Base-by-base conservation (phyloP, 2,329 filamentous ascomycete genomes). In the Fusarium napiforme region DNA sequence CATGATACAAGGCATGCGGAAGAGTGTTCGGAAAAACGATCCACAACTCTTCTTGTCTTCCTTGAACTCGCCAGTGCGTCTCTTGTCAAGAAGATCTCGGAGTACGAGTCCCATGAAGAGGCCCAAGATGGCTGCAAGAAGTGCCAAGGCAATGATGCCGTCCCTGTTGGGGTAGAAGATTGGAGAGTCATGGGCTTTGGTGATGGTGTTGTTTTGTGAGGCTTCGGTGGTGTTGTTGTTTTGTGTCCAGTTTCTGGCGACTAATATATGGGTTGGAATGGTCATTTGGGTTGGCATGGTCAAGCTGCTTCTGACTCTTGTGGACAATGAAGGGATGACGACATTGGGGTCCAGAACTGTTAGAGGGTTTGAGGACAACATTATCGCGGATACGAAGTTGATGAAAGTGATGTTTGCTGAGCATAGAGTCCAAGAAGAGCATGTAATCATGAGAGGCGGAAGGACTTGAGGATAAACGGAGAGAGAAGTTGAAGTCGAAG, bases 61-160 rank as follows among this genome's bases (percentile, higher is more conserved):
- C 23, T 52, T 34, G 11, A 76, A 68, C 10, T 77, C 70, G 15
- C 74, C 63, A 4, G 67, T 60, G 11, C 37, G 63, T 32, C 43
- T 30, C 50, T 73, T 77, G 45, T 39, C 28, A 14, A 47, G 5
- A 39, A 77, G 62, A 55, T 77, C 75, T 40, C 49, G 43, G 26
- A 63, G 4, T 19, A 74, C 15, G 5, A 77, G 28, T 14, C 52
- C 58, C 16, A 67, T 1, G 28, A 77, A 72, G n/a, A 36, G 37
- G 28, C 32, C 9, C 16, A 67, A 36, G 14, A 74, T 67, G 3
- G 67, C 7, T 5, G 46, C 43, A 14, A 76, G 40, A 19, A 75
- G 61, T 7, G 26, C 37, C 32, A 59, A 64, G 18, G 73, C 37
- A 32, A 74, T 65, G 37, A 64, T 43, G 6, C 67, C 53, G 1